Percentiles rank a stretch among this genome's conserved stretches.
These are phyloP conservation scores for Amylocystis lapponica DNA, from an alignment of 768 basidiomycete species.

Conservation along the genomic window DNA sequence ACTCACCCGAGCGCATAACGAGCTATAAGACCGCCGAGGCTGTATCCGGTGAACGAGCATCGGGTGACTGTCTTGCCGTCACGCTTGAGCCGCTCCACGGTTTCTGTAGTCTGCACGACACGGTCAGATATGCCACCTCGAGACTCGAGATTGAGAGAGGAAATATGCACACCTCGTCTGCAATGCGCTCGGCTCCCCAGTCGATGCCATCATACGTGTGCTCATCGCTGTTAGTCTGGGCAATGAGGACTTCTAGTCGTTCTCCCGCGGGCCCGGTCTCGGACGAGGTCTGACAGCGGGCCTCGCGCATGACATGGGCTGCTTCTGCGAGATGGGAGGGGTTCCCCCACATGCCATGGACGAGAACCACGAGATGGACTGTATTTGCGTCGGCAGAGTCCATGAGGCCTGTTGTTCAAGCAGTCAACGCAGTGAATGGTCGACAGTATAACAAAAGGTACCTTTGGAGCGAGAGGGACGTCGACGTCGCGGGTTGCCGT, in stretches of 20 bases:
- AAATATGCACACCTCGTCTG: slow-evolving; percentile 55
- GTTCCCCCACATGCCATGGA: slow-evolving; percentile 79
- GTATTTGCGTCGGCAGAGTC: slow-evolving; percentile 4
- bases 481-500: no score
- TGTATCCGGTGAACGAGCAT: slow-evolving; percentile 76
- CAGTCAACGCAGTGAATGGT: no score
- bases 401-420: no score
- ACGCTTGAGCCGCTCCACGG: slow-evolving; percentile 45
- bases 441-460: no score
- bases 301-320: slow-evolving; percentile 46
- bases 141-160: neutral
- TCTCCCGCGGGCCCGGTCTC: slow-evolving; percentile 29
- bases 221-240: slow-evolving; percentile 59
- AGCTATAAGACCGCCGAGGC: slow-evolving; percentile 75
- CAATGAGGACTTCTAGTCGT: slow-evolving; percentile 56
- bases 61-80: slow-evolving; percentile 55
- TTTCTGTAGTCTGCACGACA: slow-evolving; percentile 44
- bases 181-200: slow-evolving; percentile 77
- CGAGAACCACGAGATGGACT: slow-evolving; percentile 39
- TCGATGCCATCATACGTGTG: slow-evolving; percentile 82
- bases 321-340: slow-evolving; percentile 59
- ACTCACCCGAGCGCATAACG: slow-evolving; percentile 71
- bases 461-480: no score
- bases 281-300: slow-evolving; percentile 19
- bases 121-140: neutral